phyloP scores from a whole-genome alignment of 805 yeast species.

The Cyberlindnera saturnus region DNA sequence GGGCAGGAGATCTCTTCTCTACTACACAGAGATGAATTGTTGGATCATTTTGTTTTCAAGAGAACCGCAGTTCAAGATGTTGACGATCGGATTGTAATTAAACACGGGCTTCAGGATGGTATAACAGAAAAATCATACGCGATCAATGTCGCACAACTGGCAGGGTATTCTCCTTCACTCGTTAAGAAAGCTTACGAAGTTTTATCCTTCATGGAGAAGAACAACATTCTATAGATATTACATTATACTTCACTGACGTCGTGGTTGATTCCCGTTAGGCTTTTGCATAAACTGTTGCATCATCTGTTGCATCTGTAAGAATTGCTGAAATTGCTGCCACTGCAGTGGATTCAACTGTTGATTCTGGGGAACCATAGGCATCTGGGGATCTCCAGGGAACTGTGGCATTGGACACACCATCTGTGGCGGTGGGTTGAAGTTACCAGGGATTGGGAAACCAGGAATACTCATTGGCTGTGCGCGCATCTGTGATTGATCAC shows the following conservation, averaged over 20 bases:
- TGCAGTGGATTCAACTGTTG: conserved; percentile 18
- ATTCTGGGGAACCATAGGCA: conserved; percentile 1
- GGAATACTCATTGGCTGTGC: conserved; percentile 5
- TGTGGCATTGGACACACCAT: conserved; percentile 7
- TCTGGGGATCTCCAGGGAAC: conserved; percentile 7
- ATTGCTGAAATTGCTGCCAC: conserved; percentile 22
- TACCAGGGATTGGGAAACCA: conserved; percentile 10
- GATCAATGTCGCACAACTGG: conserved; percentile 92
- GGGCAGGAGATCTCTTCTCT: conserved; percentile 78
- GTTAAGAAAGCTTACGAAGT: conserved; percentile 9
- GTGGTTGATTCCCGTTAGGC: conserved; percentile 16
- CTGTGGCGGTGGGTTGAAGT: conserved; percentile 14
- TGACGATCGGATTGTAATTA: conserved; percentile 61
- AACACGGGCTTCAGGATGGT: conserved; percentile 88
- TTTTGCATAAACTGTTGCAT: conserved; percentile 19
- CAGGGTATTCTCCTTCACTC: conserved; percentile 63
- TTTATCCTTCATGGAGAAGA: conserved; percentile 3
- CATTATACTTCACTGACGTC: background rate
- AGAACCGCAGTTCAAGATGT: conserved; percentile 34
- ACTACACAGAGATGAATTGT: conserved; percentile 50
- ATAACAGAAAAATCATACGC: conserved; percentile 93
- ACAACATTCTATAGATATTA: conserved; percentile 4
- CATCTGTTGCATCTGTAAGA: conserved; percentile 24
- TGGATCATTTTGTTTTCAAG: conserved; percentile 77
- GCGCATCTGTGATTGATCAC: conserved; percentile 12